Conservation (phyloP, 2,329 filamentous ascomycete genomes). For the Xylaria sp. region DNA sequence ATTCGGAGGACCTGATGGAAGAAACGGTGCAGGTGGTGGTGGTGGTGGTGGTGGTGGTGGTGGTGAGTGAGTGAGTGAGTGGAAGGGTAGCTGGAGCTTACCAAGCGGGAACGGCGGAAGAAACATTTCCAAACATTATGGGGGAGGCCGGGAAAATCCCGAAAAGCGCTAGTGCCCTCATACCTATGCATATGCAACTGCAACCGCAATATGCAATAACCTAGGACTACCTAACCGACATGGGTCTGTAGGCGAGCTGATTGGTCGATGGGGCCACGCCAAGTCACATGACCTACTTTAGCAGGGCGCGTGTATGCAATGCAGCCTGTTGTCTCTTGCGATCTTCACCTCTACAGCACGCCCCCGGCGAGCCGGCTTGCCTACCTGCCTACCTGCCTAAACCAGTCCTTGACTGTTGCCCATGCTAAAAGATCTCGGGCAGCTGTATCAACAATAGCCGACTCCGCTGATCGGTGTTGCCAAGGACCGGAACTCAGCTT, state of each 20-base stretch:
- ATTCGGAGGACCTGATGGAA: too few species aligned
- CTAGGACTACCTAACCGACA: constrained; percentile 16
- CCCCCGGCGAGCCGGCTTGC: not conserved
- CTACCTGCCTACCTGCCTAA: constrained; percentile 5
- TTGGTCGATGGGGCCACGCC: constrained; percentile 5
- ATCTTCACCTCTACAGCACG: constrained; percentile 10
- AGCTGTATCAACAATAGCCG: constrained; percentile 8
- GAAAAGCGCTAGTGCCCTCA: constrained; percentile 14
- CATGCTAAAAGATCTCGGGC: not conserved
- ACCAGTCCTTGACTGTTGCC: constrained; percentile 4
- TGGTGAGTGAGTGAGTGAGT: too few species aligned
- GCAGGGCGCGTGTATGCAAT: constrained; percentile 27
- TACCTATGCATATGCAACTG: not conserved
- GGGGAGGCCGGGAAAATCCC: constrained; percentile 16
- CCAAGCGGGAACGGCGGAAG: not conserved
- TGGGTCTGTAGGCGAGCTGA: constrained; percentile 10
- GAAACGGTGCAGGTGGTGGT: too few species aligned
- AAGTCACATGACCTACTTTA: constrained; percentile 26
- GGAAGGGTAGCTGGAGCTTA: too few species aligned
- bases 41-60: too few species aligned
- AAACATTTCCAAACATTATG: not conserved
- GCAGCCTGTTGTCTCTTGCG: constrained; percentile 11
- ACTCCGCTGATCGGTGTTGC: not conserved
- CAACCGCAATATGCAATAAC: constrained; percentile 14
- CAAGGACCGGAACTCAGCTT: too few species aligned